A percentile compares a stretch with the other conserved stretches of the same genome.
phyloP scores from a whole-genome alignment of 2,329 filamentous ascomycete genomes.

The Fusarium succisae region DNA sequence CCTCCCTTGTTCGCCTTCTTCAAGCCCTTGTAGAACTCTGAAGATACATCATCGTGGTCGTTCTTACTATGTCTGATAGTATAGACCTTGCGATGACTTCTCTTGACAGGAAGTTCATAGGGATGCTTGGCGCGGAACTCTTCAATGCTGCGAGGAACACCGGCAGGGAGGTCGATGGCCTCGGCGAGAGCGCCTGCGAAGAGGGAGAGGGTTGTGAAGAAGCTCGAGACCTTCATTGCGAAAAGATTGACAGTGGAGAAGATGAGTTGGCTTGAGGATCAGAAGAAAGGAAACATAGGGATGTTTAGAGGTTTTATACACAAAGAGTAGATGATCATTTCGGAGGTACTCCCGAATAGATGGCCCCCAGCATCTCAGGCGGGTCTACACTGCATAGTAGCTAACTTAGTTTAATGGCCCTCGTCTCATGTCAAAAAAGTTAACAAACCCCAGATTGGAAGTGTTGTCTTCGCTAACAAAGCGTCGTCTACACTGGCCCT shows the following conservation, averaged over 20 bases:
- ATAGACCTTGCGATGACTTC: slow-evolving; percentile 21
- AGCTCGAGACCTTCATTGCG: slow-evolving; percentile 36
- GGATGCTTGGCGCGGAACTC: slow-evolving; percentile 39
- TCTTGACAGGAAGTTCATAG: slow-evolving; percentile 17
- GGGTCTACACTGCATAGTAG: neutral
- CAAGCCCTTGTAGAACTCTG: slow-evolving; percentile 35
- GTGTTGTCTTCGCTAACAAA: neutral
- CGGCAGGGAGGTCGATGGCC: slow-evolving; percentile 37
- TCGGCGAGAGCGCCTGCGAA: slow-evolving; percentile 29
- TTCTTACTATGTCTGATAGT: slow-evolving; percentile 35
- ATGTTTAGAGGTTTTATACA: slow-evolving; percentile 11
- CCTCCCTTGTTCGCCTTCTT: slow-evolving; percentile 38
- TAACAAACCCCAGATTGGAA: neutral
- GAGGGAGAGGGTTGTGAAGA: slow-evolving; percentile 32
- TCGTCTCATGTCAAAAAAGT: neutral
- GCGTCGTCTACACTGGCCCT: neutral
- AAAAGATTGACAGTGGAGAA: neutral
- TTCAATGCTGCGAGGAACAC: slow-evolving; percentile 37
- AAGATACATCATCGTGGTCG: slow-evolving; percentile 34
- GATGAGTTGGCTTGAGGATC: neutral
- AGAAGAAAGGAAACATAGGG: neutral
- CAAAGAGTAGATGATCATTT: neutral
- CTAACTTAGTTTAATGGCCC: neutral
- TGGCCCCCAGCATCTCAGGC: neutral
- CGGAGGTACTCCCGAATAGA: slow-evolving; percentile 14